Evolutionary conservation across 2,329 filamentous ascomycete species (phyloP).

Genomic region (Exophiala aquamarina): DNA sequence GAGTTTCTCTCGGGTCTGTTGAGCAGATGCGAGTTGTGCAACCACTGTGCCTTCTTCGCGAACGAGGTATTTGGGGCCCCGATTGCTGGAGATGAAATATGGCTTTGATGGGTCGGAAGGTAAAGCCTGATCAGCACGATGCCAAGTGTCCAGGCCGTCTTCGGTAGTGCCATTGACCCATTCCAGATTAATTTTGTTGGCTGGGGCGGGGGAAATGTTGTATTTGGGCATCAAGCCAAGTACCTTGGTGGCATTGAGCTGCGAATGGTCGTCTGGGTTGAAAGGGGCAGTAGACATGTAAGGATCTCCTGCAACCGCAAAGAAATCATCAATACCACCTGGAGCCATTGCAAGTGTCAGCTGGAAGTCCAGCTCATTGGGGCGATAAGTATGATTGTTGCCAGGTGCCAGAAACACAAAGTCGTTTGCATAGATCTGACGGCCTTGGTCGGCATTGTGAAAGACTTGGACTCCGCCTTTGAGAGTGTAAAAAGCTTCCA

Average conservation of each 20-base stretch:
- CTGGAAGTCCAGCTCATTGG: conserved; percentile 21
- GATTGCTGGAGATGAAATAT: conserved; percentile 25
- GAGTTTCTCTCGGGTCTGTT: conserved; percentile 18
- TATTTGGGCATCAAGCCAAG: conserved; percentile 19
- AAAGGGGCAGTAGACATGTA: conserved; percentile 19
- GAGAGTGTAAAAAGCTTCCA: conserved; percentile 23
- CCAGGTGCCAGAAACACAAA: conserved; percentile 22
- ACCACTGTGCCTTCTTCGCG: conserved; percentile 12
- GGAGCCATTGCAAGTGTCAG: conserved; percentile 19
- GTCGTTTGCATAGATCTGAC: conserved; percentile 20
- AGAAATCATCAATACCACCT: conserved; percentile 21
- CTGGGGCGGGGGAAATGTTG: conserved; percentile 17
- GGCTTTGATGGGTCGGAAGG: conserved; percentile 11
- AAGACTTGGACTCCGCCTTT: conserved; percentile 24
- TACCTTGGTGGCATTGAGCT: conserved; percentile 23
- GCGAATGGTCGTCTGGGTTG: conserved; percentile 14
- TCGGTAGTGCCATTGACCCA: conserved; percentile 22
- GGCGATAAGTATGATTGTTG: conserved; percentile 25
- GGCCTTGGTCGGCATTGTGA: conserved; percentile 21
- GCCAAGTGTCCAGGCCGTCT: conserved; percentile 22
- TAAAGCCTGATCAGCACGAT: conserved; percentile 17
- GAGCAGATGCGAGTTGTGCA: conserved; percentile 15
- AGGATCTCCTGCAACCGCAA: conserved; percentile 12
- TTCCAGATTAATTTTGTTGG: conserved; percentile 21
- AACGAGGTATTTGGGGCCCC: conserved; percentile 23